Conservation (phyloP, 116 monocot genomes). For the Iris pallida region DNA sequence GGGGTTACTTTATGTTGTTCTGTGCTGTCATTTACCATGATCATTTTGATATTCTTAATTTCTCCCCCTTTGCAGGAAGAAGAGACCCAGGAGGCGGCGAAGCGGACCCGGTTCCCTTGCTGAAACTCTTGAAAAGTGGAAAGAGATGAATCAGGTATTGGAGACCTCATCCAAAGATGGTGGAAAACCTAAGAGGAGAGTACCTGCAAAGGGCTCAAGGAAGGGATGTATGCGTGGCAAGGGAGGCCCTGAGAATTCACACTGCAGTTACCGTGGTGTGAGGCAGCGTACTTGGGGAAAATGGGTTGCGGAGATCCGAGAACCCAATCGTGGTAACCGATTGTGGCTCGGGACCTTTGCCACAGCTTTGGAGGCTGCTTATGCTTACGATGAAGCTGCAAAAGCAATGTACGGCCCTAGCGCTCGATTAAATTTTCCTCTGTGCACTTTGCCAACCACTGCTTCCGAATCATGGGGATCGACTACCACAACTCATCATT, state of each 20-base stretch:
- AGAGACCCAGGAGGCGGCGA: constrained; percentile 5
- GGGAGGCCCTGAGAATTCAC: constrained; percentile 19
- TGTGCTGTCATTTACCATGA: no score
- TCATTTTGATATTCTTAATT: background rate
- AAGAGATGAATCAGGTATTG: constrained; percentile 6
- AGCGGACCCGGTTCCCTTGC: constrained; percentile 14
- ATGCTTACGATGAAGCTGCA: constrained; percentile 45
- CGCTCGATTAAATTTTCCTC: constrained; percentile 16
- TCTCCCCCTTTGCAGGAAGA: constrained; percentile 6
- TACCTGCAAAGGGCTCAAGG: constrained; percentile 16
- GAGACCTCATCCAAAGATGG: background rate
- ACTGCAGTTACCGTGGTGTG: constrained; percentile 39
- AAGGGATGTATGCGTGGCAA: constrained; percentile 23
- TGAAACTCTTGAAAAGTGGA: constrained; percentile 28
- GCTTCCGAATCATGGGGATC: constrained; percentile 8
- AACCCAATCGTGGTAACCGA: constrained; percentile 28
- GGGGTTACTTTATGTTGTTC: no score
- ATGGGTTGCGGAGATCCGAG: constrained; percentile 58
- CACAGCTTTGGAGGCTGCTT: constrained; percentile 38
- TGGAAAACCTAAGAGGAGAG: background rate
- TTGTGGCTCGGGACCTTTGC: constrained; percentile 48
- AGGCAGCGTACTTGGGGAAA: constrained; percentile 57
- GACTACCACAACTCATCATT: constrained; percentile 8
- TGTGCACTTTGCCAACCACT: background rate
- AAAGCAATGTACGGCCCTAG: constrained; percentile 21